These are phyloP conservation scores for Cystoisospora suis DNA, from an alignment of 169 alveolate species.

Conservation along the genomic window DNA sequence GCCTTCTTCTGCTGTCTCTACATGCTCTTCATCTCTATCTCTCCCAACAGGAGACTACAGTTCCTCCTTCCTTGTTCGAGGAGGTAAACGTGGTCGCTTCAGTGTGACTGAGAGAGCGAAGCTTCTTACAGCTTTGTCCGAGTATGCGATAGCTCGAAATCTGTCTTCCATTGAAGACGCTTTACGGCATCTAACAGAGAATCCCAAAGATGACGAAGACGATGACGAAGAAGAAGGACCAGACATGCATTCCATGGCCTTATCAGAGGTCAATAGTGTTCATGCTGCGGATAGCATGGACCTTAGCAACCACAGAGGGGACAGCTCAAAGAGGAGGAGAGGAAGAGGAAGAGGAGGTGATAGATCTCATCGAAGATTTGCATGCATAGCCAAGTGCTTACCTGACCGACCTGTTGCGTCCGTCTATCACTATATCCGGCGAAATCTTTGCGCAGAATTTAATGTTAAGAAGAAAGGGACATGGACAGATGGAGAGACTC, in stretches of 20 bases:
- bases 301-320: background rate
- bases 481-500: conserved; percentile 31
- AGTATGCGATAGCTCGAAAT: background rate
- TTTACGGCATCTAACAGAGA: background rate
- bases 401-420: conserved; percentile 49
- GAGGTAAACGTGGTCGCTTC: background rate
- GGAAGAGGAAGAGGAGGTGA: background rate
- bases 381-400: conserved; percentile 32
- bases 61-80: background rate
- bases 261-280: no score
- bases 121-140: background rate
- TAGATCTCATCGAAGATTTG: background rate
- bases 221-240: no score
- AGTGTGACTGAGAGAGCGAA: background rate
- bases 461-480: conserved; percentile 11
- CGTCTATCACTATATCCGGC: conserved; percentile 36
- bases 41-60: background rate
- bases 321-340: background rate
- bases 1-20: background rate
- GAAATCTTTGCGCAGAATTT: background rate
- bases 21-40: background rate
- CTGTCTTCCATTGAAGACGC: background rate
- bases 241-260: no score
- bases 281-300: no score
- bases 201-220: background rate